phyloP scores from a whole-genome alignment of 345 rosid genomes.

The Rubroshorea leprosula region DNA sequence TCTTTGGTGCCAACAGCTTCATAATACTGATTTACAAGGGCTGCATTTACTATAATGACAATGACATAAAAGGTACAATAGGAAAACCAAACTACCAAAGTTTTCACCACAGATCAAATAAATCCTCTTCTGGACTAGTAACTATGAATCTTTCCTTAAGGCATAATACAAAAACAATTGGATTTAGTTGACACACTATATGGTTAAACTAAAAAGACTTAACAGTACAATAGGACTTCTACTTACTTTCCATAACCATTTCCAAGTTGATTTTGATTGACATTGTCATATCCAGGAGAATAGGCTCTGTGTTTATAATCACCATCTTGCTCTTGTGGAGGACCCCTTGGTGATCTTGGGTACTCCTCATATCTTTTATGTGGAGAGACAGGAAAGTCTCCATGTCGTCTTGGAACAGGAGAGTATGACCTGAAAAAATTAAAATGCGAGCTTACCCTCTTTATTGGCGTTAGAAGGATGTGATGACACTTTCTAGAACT shows the following conservation, averaged over 20 bases:
- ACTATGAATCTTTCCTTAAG: no score
- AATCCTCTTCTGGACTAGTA: no score
- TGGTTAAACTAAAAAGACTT: background rate
- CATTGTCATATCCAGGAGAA: conserved; percentile 56
- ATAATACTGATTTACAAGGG: no score
- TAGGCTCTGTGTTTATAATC: conserved; percentile 46
- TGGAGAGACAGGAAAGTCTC: conserved; percentile 68
- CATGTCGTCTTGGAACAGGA: conserved; percentile 58
- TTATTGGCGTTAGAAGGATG: background rate
- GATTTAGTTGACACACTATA: background rate
- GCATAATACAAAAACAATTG: no score
- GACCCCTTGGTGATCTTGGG: conserved; percentile 67
- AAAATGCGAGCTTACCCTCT: background rate
- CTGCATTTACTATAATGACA: no score
- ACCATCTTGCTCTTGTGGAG: conserved; percentile 58
- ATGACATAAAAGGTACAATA: no score
- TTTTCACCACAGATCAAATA: no score
- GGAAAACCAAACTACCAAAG: no score
- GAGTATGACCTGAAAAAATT: conserved; percentile 62
- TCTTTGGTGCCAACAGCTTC: no score
- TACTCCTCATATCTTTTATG: conserved; percentile 55
- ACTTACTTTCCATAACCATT: conserved; percentile 54
- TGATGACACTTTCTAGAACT: background rate
- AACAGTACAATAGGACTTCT: background rate
- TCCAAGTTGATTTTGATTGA: conserved; percentile 31